Evolutionary conservation across 495 filamentous ascomycete genomes (phyloP).

Genomic region (Podospora tetraspora): DNA sequence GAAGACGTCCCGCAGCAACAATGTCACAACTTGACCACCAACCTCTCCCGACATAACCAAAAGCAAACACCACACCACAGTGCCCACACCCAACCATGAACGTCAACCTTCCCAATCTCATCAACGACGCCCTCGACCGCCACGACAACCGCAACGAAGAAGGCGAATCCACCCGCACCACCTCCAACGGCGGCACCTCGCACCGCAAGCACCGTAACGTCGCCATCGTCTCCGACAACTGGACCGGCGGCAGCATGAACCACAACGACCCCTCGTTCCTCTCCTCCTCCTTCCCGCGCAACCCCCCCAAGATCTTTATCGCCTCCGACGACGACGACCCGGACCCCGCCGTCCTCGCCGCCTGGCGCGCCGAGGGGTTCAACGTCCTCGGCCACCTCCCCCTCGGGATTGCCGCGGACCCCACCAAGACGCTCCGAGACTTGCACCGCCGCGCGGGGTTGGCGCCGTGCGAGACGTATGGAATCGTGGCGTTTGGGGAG

Average conservation of each 20-base stretch:
- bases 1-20: too few relatives aligned
- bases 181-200: not conserved
- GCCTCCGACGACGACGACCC: constrained; percentile 60
- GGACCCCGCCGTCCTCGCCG: constrained; percentile 49
- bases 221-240: constrained; percentile 30
- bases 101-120: constrained; percentile 24
- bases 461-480: constrained; percentile 33
- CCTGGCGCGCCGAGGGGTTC: constrained; percentile 66
- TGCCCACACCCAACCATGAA: constrained; percentile 22
- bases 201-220: constrained; percentile 17
- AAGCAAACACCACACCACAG: not conserved
- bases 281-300: constrained; percentile 31
- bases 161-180: not conserved
- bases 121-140: constrained; percentile 27
- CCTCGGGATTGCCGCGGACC: constrained; percentile 47
- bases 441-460: constrained; percentile 19
- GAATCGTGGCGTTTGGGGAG: constrained; percentile 35
- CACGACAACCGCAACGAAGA: constrained; percentile 3
- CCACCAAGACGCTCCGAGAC: constrained; percentile 45
- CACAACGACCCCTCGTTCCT: constrained; percentile 36
- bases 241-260: constrained; percentile 19
- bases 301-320: constrained; percentile 56
- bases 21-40: too few relatives aligned
- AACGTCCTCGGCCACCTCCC: constrained; percentile 53
- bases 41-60: not conserved